Evolutionary conservation across 768 basidiomycete genomes (phyloP).

Genomic region (Megacollybia marginata): DNA sequence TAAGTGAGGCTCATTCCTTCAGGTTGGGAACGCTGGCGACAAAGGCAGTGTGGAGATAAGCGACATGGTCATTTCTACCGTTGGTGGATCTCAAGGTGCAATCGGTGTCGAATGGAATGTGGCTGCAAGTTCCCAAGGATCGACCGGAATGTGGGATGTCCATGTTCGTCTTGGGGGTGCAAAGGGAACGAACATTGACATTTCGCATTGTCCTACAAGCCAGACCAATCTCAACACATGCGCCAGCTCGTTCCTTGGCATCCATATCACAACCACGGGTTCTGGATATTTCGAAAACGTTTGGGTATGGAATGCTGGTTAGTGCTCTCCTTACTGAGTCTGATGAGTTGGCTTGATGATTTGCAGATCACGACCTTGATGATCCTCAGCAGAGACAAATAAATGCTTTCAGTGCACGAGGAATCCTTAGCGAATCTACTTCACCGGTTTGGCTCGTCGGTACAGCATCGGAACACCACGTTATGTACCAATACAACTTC

Average conservation of each 20-base stretch:
- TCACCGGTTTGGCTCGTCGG: conserved; percentile 84
- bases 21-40: conserved; percentile 38
- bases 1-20: conserved; percentile 27
- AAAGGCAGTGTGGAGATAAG: conserved; percentile 51
- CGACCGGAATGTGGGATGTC: conserved; percentile 17
- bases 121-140: conserved; percentile 25
- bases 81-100: conserved; percentile 31
- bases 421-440: conserved; percentile 43
- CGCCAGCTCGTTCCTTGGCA: conserved; percentile 37
- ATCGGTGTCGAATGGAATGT: conserved; percentile 31
- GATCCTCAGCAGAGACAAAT: conserved; percentile 25
- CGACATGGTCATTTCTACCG: conserved; percentile 49
- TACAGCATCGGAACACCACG: conserved; percentile 28
- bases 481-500: no score
- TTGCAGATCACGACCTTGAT: conserved; percentile 55
- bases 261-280: conserved; percentile 24
- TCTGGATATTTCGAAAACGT: conserved; percentile 32
- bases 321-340: neutral
- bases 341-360: conserved; percentile 67
- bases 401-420: conserved; percentile 40
- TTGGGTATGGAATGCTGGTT: conserved; percentile 44
- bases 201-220: conserved; percentile 20
- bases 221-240: conserved; percentile 30
- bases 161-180: conserved; percentile 15
- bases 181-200: conserved; percentile 24